phyloP scores from a whole-genome alignment of 192 early-diverging fungal species.

The Podila clonocystis region DNA sequence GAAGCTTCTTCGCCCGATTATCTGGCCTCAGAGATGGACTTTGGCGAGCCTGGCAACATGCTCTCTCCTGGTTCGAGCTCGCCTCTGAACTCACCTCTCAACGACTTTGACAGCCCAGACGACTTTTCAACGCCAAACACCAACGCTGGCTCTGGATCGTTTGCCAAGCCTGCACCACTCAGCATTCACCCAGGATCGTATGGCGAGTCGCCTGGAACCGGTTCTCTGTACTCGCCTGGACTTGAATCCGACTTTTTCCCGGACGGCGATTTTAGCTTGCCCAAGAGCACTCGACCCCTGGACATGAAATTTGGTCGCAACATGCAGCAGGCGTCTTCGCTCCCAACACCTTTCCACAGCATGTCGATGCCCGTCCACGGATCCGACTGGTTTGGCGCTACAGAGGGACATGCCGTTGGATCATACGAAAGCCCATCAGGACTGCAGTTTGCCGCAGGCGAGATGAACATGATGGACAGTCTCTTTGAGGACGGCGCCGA shows the following conservation, averaged over 20 bases:
- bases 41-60: conserved; percentile 30
- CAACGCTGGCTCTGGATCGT: conserved; percentile 4
- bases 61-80: conserved; percentile 38
- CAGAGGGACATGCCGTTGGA: conserved; percentile 41
- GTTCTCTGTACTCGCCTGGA: conserved; percentile 26
- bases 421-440: conserved; percentile 45
- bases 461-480: conserved; percentile 56
- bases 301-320: conserved; percentile 52
- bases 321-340: conserved; percentile 15
- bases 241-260: conserved; percentile 18
- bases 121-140: conserved; percentile 24
- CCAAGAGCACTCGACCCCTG: conserved; percentile 31
- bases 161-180: conserved; percentile 23
- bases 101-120: conserved; percentile 38
- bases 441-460: conserved; percentile 38
- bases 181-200: conserved; percentile 21
- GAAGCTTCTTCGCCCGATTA: conserved; percentile 32
- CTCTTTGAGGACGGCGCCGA: conserved; percentile 59
- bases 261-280: conserved; percentile 50
- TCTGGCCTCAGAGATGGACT: conserved; percentile 34
- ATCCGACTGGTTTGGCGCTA: conserved; percentile 48
- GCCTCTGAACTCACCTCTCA: conserved; percentile 36
- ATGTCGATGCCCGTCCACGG: conserved; percentile 50
- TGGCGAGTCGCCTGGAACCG: conserved; percentile 34
- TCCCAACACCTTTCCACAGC: conserved; percentile 25